These are phyloP conservation scores for Lobosporangium transversale DNA, from an alignment of 192 early-diverging fungal species.

Conservation along the genomic window DNA sequence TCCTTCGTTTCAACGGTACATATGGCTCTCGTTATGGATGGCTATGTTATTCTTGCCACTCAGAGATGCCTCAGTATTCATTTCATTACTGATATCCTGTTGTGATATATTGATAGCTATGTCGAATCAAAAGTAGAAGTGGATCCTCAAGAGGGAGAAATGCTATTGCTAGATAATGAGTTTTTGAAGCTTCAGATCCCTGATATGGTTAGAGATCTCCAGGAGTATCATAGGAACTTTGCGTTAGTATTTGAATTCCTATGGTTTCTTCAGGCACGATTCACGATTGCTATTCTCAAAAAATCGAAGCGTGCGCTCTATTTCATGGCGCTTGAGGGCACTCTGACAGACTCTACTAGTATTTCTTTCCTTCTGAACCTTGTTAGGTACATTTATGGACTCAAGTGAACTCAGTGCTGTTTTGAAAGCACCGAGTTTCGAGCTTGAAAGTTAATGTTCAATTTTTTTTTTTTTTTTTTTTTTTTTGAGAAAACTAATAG, in stretches of 20 bases:
- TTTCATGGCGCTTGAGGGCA: constrained; percentile 64
- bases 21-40: too few relatives aligned
- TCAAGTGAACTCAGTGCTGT: background rate
- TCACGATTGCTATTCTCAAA: constrained; percentile 51
- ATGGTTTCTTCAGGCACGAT: constrained; percentile 64
- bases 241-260: constrained; percentile 68
- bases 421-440: too few relatives aligned
- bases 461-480: too few relatives aligned
- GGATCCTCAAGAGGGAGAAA: constrained; percentile 53
- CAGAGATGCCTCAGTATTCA: too few relatives aligned
- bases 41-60: too few relatives aligned
- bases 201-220: constrained; percentile 58
- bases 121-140: constrained; percentile 36
- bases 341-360: constrained; percentile 45
- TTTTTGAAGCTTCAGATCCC: constrained; percentile 63
- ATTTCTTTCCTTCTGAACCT: constrained; percentile 51
- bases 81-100: too few relatives aligned
- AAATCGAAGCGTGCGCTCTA: constrained; percentile 76
- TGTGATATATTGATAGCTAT: constrained; percentile 9
- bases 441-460: background rate
- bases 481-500: too few relatives aligned
- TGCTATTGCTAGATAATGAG: constrained; percentile 68
- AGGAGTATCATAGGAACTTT: constrained; percentile 68
- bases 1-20: constrained; percentile 67
- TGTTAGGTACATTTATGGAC: constrained; percentile 32